A percentile compares a stretch with the other conserved stretches of the same genome.
Evolutionary conservation across 1,284 basidiomycete species (phyloP).

Genomic region (Stygiomarasmius scandens): DNA sequence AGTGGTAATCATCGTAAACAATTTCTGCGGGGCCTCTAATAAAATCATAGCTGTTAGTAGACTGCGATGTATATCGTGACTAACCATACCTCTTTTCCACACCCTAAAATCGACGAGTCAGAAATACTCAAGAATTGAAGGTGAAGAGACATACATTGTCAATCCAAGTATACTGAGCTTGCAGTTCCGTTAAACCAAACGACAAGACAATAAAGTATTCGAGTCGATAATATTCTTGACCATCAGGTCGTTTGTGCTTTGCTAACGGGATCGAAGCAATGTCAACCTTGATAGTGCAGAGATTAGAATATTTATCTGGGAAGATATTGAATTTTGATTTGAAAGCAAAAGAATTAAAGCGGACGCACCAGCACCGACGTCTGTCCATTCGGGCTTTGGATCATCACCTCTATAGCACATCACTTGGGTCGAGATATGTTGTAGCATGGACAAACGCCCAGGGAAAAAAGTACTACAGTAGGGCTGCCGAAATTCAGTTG

Average conservation of each 20-base stretch:
- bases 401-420: neutral
- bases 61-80: neutral
- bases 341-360: too few species aligned
- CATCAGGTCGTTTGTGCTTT: neutral
- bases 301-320: too few species aligned
- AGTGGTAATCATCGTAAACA: conserved; percentile 6
- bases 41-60: neutral
- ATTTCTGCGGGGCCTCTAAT: conserved; percentile 5
- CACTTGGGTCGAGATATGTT: neutral
- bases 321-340: too few species aligned
- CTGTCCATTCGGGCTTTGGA: neutral
- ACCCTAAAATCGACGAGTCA: neutral
- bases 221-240: conserved; percentile 33
- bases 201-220: conserved; percentile 42
- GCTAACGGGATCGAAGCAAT: too few species aligned
- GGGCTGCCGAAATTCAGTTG: too few species aligned
- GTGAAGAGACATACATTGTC: conserved; percentile 40
- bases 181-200: conserved; percentile 50
- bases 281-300: too few species aligned
- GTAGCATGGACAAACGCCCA: too few species aligned
- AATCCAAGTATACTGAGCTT: conserved; percentile 45
- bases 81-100: conserved; percentile 5
- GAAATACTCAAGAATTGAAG: neutral
- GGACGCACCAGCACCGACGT: neutral
- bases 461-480: too few species aligned